phyloP scores from a whole-genome alignment of 805 yeast species.

The Teunomyces stri region DNA sequence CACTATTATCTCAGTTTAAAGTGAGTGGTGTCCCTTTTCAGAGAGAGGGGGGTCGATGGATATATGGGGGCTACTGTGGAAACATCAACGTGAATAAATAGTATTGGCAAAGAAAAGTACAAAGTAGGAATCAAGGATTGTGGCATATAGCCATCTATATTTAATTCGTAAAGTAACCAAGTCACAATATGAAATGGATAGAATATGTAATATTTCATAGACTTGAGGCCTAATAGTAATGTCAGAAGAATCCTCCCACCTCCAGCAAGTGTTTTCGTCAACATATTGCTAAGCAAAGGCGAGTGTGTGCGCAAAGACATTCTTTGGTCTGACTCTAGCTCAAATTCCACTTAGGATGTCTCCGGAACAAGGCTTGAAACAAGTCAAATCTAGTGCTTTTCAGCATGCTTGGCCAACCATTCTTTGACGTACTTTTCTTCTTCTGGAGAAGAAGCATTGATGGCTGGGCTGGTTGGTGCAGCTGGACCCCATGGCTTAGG shows the following conservation, averaged over 20 bases:
- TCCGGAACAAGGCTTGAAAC: not conserved
- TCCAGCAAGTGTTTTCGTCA: too few species aligned
- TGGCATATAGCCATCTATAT: constrained; percentile 5
- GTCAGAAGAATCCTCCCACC: too few species aligned
- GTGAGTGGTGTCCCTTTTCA: too few species aligned
- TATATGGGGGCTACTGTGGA: too few species aligned
- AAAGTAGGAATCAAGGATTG: not conserved
- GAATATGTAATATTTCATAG: constrained; percentile 1
- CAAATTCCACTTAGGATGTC: not conserved
- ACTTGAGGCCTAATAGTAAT: not conserved
- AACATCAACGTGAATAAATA: not conserved
- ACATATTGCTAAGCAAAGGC: too few species aligned
- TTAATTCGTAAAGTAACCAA: not conserved
- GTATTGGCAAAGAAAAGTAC: not conserved
- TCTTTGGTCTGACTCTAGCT: not conserved
- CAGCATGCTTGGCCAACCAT: constrained; percentile 58
- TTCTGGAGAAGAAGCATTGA: constrained; percentile 78
- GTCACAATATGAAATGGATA: not conserved
- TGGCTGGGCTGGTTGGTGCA: constrained; percentile 60
- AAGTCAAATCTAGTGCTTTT: constrained; percentile 16
- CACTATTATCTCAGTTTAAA: too few species aligned
- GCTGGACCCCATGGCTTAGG: constrained; percentile 76
- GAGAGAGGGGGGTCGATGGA: too few species aligned
- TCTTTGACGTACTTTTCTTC: constrained; percentile 80
- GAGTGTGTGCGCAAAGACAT: not conserved